Evolutionary conservation across 192 early-diverging fungal species (phyloP).

Genomic region (Mortierella claussenii): DNA sequence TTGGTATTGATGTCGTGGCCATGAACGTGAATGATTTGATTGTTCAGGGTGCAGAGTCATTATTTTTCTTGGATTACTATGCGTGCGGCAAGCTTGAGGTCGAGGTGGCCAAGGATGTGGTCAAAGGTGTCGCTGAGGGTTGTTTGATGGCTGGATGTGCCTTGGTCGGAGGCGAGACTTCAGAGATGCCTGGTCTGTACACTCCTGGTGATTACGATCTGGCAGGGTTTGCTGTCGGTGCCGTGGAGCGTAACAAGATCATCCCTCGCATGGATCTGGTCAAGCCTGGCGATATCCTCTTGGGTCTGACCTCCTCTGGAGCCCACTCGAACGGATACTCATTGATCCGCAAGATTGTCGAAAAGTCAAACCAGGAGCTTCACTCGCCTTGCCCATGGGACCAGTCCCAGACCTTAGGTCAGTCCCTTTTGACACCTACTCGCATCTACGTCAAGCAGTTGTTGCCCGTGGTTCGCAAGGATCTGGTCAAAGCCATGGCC

Average conservation of each 20-base stretch:
- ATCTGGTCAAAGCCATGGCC: conserved; percentile 94
- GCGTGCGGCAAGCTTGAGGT: conserved; percentile 95
- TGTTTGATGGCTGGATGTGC: conserved; percentile 92
- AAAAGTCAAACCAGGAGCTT: conserved; percentile 76
- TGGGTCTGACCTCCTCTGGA: conserved; percentile 96
- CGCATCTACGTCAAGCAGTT: conserved; percentile 96
- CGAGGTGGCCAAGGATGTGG: conserved; percentile 88
- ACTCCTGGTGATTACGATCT: conserved; percentile 85
- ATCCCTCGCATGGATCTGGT: conserved; percentile 87
- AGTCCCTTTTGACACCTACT: conserved; percentile 92
- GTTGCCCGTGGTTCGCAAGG: conserved; percentile 78
- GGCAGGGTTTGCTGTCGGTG: conserved; percentile 97
- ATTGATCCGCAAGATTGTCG: conserved; percentile 91
- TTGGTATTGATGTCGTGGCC: conserved; percentile 97
- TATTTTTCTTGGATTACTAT: conserved; percentile 99
- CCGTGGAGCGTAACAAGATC: conserved; percentile 90
- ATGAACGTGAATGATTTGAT: conserved; percentile 99
- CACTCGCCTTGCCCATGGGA: conserved; percentile 87
- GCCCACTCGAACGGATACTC: conserved; percentile 99
- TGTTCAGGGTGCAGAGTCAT: conserved; percentile 98
- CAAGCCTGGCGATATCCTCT: conserved; percentile 80
- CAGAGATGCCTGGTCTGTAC: conserved; percentile 99
- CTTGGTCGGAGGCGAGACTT: conserved; percentile 98
- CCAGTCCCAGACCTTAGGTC: conserved; percentile 74
- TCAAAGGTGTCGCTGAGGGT: conserved; percentile 94